Evolutionary conservation across 805 yeast species (phyloP).

Genomic region (Candida glaebosa): DNA sequence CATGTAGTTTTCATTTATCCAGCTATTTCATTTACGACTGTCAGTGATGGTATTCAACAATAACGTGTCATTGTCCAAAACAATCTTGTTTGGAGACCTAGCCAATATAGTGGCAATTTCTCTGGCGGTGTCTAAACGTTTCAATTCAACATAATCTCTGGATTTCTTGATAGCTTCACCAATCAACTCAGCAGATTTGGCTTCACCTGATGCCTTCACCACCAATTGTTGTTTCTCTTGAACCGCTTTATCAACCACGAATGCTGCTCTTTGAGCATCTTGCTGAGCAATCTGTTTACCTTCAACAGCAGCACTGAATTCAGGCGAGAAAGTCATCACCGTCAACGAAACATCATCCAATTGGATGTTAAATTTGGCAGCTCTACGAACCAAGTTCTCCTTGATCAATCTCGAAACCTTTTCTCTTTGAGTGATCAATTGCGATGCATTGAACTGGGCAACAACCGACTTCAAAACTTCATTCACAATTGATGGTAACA

Average conservation of each 20-base stretch:
- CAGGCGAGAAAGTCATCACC: slow-evolving; percentile 96
- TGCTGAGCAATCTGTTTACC: slow-evolving; percentile 99
- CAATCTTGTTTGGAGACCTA: slow-evolving; percentile 84
- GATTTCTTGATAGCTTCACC: slow-evolving; percentile 99
- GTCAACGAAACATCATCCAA: slow-evolving; percentile 97
- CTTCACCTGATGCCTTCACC: slow-evolving; percentile 98
- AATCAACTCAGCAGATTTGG: slow-evolving; percentile 93
- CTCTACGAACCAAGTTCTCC: slow-evolving; percentile 88
- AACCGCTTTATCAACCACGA: slow-evolving; percentile 91
- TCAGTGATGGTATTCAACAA: slow-evolving; percentile 86
- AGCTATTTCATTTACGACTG: slow-evolving; percentile 46
- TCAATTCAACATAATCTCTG: slow-evolving; percentile 92
- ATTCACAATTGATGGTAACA: slow-evolving; percentile 95
- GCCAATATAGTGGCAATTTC: slow-evolving; percentile 89
- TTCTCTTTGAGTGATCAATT: slow-evolving; percentile 98
- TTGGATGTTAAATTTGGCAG: slow-evolving; percentile 78
- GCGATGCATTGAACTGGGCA: slow-evolving; percentile 98
- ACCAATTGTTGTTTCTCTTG: slow-evolving; percentile 98
- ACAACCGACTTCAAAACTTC: slow-evolving; percentile 96
- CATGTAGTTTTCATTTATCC: slow-evolving; percentile 4
- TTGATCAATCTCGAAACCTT: slow-evolving; percentile 87
- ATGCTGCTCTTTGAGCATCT: slow-evolving; percentile 98
- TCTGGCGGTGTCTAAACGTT: slow-evolving; percentile 94
- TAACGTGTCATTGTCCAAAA: slow-evolving; percentile 88
- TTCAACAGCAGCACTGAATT: slow-evolving; percentile 95